Evolutionary conservation across 2,329 filamentous ascomycete genomes (phyloP).

Genomic region (Scytalidium lignicola): DNA sequence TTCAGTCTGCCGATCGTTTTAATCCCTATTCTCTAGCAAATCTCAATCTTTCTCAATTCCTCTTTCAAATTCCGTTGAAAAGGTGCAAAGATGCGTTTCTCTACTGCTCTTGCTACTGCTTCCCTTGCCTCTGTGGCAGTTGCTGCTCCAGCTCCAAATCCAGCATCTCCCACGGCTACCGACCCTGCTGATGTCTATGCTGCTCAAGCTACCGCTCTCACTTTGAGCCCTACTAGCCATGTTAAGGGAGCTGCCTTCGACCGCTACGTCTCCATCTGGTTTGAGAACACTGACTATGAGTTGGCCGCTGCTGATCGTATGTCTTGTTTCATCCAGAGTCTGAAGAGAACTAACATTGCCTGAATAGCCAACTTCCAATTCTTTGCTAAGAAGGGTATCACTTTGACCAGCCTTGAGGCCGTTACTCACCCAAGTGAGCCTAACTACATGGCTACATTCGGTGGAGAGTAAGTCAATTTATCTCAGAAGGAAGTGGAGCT

Average conservation of each 20-base stretch:
- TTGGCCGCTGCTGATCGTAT: constrained; percentile 57
- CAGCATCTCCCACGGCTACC: constrained; percentile 40
- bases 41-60: constrained; percentile 1
- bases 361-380: constrained; percentile 40
- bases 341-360: constrained; percentile 24
- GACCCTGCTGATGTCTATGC: constrained; percentile 44
- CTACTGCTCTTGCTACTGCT: constrained; percentile 14
- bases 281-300: constrained; percentile 70
- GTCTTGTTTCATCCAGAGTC: constrained; percentile 21
- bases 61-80: constrained; percentile 6
- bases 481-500: no score
- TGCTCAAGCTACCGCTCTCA: constrained; percentile 55
- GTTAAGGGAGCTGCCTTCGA: constrained; percentile 70
- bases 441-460: constrained; percentile 66
- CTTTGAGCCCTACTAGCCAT: constrained; percentile 53
- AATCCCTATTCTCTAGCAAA: constrained; percentile 7
- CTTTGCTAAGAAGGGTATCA: constrained; percentile 58
- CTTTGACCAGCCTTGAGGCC: constrained; percentile 53
- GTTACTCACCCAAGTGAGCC: constrained; percentile 70
- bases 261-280: constrained; percentile 67
- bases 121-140: constrained; percentile 23
- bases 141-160: constrained; percentile 14
- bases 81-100: constrained; percentile 18
- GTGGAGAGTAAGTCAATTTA: constrained; percentile 49
- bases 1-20: constrained; percentile 3